Conservation (phyloP, 331 rosid genomes). For the Malus hybrid region DNA sequence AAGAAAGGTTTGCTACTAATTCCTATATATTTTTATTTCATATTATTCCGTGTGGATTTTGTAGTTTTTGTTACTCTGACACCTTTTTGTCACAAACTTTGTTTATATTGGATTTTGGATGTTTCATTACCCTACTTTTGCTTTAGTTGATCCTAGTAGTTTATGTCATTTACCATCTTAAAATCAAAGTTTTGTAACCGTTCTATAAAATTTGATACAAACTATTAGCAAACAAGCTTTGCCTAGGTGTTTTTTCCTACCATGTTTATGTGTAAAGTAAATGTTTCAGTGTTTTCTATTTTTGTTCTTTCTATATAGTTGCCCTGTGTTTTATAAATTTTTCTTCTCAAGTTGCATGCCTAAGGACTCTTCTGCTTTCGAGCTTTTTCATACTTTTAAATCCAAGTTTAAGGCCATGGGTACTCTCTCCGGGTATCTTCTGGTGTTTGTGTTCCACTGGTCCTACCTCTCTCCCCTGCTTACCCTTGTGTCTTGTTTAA, state of each 20-base stretch:
- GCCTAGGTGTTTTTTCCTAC: no score
- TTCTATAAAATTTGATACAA: neutral
- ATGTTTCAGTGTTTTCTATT: neutral
- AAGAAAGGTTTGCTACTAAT: conserved; percentile 63
- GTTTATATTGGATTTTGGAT: no score
- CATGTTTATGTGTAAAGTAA: no score
- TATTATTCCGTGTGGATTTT: neutral
- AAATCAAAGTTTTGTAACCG: no score
- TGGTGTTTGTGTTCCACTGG: neutral
- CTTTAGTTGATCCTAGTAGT: no score
- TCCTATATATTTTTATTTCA: neutral
- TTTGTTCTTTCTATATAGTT: neutral
- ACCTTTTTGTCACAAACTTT: no score
- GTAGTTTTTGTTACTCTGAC: no score
- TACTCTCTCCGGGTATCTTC: neutral
- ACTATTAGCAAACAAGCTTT: neutral
- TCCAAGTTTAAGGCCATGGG: neutral
- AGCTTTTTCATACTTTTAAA: neutral
- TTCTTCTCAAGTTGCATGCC: neutral
- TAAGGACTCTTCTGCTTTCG: neutral
- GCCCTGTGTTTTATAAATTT: neutral
- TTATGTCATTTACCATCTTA: no score
- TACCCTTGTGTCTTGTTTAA: no score
- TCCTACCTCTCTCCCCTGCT: neutral
- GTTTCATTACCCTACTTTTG: no score